These are phyloP conservation scores for Globisporangium megalacanthum DNA, from an alignment of 352 stramenopile species.

Conservation along the genomic window DNA sequence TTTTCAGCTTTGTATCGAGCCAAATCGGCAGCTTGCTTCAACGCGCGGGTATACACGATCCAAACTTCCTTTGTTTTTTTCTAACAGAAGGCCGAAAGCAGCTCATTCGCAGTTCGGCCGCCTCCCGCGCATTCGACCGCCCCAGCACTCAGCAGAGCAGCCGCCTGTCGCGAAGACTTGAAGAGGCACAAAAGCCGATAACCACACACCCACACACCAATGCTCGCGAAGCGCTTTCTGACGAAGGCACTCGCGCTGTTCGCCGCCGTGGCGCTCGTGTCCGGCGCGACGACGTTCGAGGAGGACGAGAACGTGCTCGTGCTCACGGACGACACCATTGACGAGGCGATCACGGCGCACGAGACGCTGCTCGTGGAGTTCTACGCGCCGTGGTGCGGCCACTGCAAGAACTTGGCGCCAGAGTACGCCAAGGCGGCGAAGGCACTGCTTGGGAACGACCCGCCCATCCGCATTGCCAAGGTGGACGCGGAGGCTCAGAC, in stretches of 20 bases:
- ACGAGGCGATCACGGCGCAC: slow-evolving; percentile 76
- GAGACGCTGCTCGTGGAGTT: slow-evolving; percentile 93
- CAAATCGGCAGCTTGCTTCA: not conserved
- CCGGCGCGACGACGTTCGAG: slow-evolving; percentile 48
- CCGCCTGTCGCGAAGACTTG: too few relatives aligned
- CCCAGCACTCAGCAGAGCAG: too few relatives aligned
- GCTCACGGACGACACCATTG: slow-evolving; percentile 90
- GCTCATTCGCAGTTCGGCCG: slow-evolving; percentile 2
- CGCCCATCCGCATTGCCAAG: slow-evolving; percentile 77
- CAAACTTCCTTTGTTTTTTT: not conserved
- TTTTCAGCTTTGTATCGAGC: not conserved
- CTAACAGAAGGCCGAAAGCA: not conserved
- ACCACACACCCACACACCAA: slow-evolving; percentile 8
- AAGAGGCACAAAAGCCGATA: too few relatives aligned
- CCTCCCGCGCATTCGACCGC: not conserved
- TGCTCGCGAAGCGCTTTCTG: slow-evolving; percentile 58
- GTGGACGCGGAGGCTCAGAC: slow-evolving; percentile 84
- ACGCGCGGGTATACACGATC: not conserved
- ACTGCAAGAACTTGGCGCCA: slow-evolving; percentile 91
- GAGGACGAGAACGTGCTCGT: slow-evolving; percentile 91
- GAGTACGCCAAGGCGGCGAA: slow-evolving; percentile 86
- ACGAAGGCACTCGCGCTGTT: slow-evolving; percentile 40
- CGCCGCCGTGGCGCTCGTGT: slow-evolving; percentile 38
- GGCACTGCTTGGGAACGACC: slow-evolving; percentile 74
- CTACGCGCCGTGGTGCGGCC: slow-evolving; percentile 93